phyloP scores from a whole-genome alignment of 2,329 filamentous ascomycete species.

The Biscogniauxia marginata region DNA sequence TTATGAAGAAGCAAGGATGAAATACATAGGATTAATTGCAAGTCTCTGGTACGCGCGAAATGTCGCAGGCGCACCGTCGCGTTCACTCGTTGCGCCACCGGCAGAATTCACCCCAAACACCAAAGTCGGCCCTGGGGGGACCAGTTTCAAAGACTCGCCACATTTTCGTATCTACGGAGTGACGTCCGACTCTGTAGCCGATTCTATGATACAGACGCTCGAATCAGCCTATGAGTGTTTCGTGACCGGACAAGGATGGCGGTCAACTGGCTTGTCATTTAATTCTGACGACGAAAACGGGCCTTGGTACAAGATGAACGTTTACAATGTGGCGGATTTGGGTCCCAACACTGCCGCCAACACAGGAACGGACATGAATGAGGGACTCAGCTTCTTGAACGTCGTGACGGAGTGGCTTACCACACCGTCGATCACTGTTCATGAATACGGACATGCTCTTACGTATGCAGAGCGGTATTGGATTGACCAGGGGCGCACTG shows the following conservation, averaged over 20 bases:
- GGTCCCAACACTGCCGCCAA: conserved; percentile 40
- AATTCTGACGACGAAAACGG: conserved; percentile 35
- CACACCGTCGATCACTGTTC: conserved; percentile 42
- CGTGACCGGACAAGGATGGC: conserved; percentile 37
- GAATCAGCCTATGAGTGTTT: conserved; percentile 47
- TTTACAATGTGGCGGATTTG: conserved; percentile 41
- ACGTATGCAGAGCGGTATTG: conserved; percentile 44
- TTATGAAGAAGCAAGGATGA: conserved; percentile 7
- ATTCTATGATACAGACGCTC: conserved; percentile 37
- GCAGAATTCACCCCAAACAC: conserved; percentile 29
- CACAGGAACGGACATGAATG: conserved; percentile 39
- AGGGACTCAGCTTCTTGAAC: conserved; percentile 44
- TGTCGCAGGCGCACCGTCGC: conserved; percentile 13
- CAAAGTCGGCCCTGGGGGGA: conserved; percentile 31
- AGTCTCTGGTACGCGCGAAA: conserved; percentile 7
- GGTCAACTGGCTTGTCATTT: conserved; percentile 39
- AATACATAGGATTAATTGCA: conserved; percentile 3
- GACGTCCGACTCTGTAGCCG: conserved; percentile 28
- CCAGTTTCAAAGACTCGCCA: conserved; percentile 34
- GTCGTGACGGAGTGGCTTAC: conserved; percentile 41
- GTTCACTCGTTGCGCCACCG: conserved; percentile 20
- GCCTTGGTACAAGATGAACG: conserved; percentile 45
- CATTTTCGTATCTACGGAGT: conserved; percentile 42
- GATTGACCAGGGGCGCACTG: conserved; percentile 45
- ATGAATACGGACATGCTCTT: conserved; percentile 50